These are phyloP conservation scores for Perkinsus chesapeaki DNA, from an alignment of 169 alveolate species.

Conservation along the genomic window DNA sequence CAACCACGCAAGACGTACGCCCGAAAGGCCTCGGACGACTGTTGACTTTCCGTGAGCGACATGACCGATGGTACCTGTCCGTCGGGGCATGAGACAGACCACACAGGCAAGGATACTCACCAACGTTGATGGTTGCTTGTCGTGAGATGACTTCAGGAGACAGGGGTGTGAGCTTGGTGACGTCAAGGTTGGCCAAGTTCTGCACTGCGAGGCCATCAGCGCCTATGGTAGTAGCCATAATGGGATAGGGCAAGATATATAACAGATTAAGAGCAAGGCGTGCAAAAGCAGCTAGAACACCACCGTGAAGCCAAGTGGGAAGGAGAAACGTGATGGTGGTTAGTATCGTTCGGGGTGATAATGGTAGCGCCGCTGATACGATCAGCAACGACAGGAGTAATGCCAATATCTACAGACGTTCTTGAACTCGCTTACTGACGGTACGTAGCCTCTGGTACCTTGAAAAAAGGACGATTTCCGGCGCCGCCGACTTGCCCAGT, in stretches of 20 bases:
- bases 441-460: slow-evolving; percentile 55
- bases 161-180: slow-evolving; percentile 86
- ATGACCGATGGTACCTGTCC: slow-evolving; percentile 96
- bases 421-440: slow-evolving; percentile 81
- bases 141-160: slow-evolving; percentile 97
- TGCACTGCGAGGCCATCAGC: slow-evolving; percentile 39
- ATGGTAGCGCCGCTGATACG: background rate
- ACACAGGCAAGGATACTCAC: slow-evolving; percentile 8
- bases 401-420: slow-evolving; percentile 49
- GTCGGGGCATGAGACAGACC: background rate
- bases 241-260: background rate
- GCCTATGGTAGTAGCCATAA: background rate
- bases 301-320: background rate
- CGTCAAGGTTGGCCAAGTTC: slow-evolving; percentile 68
- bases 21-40: slow-evolving; percentile 93
- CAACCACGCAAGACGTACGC: slow-evolving; percentile 57
- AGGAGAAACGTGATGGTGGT: background rate
- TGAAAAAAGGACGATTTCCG: background rate
- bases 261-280: background rate
- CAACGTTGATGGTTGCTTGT: slow-evolving; percentile 93
- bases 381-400: background rate
- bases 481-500: slow-evolving; percentile 7
- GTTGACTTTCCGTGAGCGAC: slow-evolving; percentile 99
- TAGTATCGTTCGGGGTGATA: background rate
- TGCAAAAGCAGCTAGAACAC: background rate